Evolutionary conservation across 139 green algal species (phyloP), one percentile per base, ranked within the genome.

Genomic region (Chlorella sp.): DNA sequence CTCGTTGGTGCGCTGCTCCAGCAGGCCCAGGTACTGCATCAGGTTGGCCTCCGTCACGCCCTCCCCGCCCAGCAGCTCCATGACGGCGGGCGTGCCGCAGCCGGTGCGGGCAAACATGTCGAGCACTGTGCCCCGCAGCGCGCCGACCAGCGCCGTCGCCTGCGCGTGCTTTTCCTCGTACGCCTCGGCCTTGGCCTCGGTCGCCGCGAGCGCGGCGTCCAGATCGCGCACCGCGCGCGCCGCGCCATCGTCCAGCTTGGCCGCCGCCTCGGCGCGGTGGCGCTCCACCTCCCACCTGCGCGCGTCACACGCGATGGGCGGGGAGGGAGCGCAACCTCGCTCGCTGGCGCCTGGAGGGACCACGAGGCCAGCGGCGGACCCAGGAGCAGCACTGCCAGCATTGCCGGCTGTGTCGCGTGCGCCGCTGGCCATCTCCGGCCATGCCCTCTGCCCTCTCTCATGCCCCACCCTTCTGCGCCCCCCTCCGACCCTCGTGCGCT

Each of bases 1-100:
- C 80, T 96, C 90, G 53, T 94, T 94, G 67, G 83, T 88, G 45
- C 92, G 87, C 88, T 97, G 92, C 88, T 98, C 93, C 29, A 98
- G 88, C 83, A 97, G 88, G 55, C 91, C 93, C 33, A 98, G 87
- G 85, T 96, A 90, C 64, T 89, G 82, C 81, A 95, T 87, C 64
- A 98, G 74, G 84, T 95, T 97, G 69, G 42, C 48, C 43, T 96
- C 92, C 6, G 77, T 94, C 14, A 96, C 83, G 11, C 89, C 88
- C 38, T 77, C 76, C 38, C 38, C 50, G n/a, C 29, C 65, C 64
- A 95, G 76, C 69, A 93, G 53, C 66, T 89, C 86, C 29, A 86
- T 77, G 53, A 92, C 87, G 2, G 84, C 80, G 0, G 85, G 80
- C 33, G 89, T 94, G 83, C 91, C 89, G 82, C 92, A 95, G 62